Percentiles rank a stretch among this genome's conserved stretches.
phyloP scores from a whole-genome alignment of 495 filamentous ascomycete genomes.

The Sphaerosporella brunnea region DNA sequence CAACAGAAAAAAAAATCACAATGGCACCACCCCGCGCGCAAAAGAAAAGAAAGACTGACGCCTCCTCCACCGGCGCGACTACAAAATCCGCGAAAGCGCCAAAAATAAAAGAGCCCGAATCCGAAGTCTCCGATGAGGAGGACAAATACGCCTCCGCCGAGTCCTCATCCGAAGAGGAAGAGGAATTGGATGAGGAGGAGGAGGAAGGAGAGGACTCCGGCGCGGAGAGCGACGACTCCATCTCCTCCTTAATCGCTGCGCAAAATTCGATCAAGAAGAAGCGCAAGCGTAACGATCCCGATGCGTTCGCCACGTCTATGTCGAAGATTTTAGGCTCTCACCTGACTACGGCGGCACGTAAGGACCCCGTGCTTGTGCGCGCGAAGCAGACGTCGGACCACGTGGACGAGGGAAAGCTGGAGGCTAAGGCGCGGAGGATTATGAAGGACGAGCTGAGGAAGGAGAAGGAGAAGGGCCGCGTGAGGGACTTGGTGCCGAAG shows the following conservation, averaged over 20 bases:
- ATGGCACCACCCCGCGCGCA: constrained; percentile 2
- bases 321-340: constrained; percentile 78
- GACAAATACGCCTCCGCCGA: constrained; percentile 10
- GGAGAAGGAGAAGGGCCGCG: constrained; percentile 68
- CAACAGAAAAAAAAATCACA: too few relatives aligned
- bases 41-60: constrained; percentile 4
- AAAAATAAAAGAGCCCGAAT: constrained; percentile 9
- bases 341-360: constrained; percentile 56
- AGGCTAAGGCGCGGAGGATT: constrained; percentile 58
- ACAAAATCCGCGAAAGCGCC: constrained; percentile 11
- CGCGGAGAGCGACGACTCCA: constrained; percentile 8
- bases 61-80: constrained; percentile 33
- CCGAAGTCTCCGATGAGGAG: constrained; percentile 27
- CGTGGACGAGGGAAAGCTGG: constrained; percentile 55
- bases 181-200: constrained; percentile 18
- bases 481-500: constrained; percentile 57
- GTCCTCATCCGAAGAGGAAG: constrained; percentile 16
- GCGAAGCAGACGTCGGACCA: constrained; percentile 48
- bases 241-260: neutral
- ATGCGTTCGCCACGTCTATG: constrained; percentile 78
- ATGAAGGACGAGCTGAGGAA: constrained; percentile 64
- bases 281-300: constrained; percentile 62
- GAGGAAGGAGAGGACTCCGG: constrained; percentile 26
- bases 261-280: constrained; percentile 22
- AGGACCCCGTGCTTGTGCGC: constrained; percentile 77